These are phyloP conservation scores for Suaeda aralocaspica DNA, from an alignment of 148 eudicot species.

Conservation along the genomic window DNA sequence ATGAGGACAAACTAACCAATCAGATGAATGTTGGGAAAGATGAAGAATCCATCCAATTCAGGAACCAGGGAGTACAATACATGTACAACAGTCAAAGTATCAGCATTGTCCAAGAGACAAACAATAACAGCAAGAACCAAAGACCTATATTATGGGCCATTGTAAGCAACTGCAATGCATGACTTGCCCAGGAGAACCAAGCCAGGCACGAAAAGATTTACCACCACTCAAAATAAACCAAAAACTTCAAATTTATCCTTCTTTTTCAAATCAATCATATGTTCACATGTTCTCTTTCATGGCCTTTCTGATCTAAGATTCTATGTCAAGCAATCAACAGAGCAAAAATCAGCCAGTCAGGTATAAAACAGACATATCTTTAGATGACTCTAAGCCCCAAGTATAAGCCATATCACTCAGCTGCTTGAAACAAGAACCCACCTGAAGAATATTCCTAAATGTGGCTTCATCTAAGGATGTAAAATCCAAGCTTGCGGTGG, in stretches of 20 bases:
- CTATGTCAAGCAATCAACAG: conserved; percentile 8
- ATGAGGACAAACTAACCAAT: conserved; percentile 23
- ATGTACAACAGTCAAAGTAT: conserved; percentile 13
- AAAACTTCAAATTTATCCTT: conserved; percentile 6
- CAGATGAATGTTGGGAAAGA: conserved; percentile 5
- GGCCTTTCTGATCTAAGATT: conserved; percentile 14
- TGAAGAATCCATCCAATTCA: conserved; percentile 14
- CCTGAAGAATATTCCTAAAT: conserved; percentile 83
- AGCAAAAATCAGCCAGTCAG: background rate
- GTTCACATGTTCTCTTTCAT: background rate
- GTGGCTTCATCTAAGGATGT: conserved; percentile 73
- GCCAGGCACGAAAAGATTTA: background rate
- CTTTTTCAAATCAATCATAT: conserved; percentile 4
- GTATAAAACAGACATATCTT: background rate
- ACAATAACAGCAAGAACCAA: conserved; percentile 17
- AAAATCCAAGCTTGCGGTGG: conserved; percentile 79
- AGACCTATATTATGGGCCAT: conserved; percentile 5
- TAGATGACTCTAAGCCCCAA: conserved; percentile 11
- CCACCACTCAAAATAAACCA: conserved; percentile 7
- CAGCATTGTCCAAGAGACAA: conserved; percentile 17
- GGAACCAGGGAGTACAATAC: conserved; percentile 18
- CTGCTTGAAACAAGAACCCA: conserved; percentile 41
- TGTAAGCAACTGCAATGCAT: conserved; percentile 3
- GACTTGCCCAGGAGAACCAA: background rate
- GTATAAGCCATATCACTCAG: conserved; percentile 2